These are phyloP conservation scores for Juglanconis oblonga DNA, from an alignment of 2,329 filamentous ascomycete genomes.

Conservation along the genomic window DNA sequence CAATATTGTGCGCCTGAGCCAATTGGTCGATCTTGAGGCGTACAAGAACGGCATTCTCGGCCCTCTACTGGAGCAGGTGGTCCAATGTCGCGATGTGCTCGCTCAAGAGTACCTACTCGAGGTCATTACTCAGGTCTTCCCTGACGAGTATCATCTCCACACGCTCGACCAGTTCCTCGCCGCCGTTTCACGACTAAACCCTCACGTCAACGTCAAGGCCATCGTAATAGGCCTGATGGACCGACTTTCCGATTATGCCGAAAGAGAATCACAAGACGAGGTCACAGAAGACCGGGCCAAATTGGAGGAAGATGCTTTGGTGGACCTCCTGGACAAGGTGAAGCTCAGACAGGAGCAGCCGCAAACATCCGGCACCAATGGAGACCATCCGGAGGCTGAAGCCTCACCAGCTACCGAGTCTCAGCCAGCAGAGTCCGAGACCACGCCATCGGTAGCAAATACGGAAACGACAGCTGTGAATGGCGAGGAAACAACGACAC, in stretches of 20 bases:
- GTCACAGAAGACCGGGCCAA: slow-evolving; percentile 69
- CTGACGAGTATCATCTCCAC: slow-evolving; percentile 96
- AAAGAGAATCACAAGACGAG: slow-evolving; percentile 75
- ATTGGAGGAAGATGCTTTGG: slow-evolving; percentile 79
- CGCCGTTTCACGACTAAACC: slow-evolving; percentile 88
- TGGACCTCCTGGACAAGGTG: slow-evolving; percentile 73
- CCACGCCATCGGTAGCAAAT: slow-evolving; percentile 41
- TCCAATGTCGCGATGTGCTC: slow-evolving; percentile 94
- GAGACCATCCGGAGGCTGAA: slow-evolving; percentile 30
- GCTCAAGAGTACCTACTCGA: slow-evolving; percentile 97
- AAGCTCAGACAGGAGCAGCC: slow-evolving; percentile 60
- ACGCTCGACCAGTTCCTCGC: slow-evolving; percentile 93
- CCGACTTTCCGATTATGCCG: slow-evolving; percentile 88
- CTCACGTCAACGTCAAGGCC: slow-evolving; percentile 94
- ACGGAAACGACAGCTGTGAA: slow-evolving; percentile 48
- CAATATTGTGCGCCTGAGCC: slow-evolving; percentile 91
- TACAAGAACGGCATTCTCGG: slow-evolving; percentile 90
- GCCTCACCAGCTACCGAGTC: slow-evolving; percentile 31
- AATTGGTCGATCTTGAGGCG: slow-evolving; percentile 89
- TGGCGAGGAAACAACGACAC: slow-evolving; percentile 30
- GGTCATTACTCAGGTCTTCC: slow-evolving; percentile 98
- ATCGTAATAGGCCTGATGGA: slow-evolving; percentile 99
- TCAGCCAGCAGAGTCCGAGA: slow-evolving; percentile 29
- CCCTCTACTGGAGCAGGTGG: slow-evolving; percentile 90
- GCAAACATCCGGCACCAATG: slow-evolving; percentile 32